Conservation (phyloP, 768 basidiomycete species). For the Pleurotus sapidus region DNA sequence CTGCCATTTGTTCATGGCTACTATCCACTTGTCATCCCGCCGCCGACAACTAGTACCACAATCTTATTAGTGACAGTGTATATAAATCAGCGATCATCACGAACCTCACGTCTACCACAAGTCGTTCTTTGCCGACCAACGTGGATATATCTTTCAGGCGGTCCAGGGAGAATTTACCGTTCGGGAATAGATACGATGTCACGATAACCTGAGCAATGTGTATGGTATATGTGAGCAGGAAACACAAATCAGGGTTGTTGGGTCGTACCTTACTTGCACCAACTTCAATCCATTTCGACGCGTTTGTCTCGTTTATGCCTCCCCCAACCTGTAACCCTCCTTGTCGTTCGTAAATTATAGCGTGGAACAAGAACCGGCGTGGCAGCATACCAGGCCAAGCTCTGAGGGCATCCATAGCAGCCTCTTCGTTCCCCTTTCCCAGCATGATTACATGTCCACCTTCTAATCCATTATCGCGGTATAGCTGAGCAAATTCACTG, state of each 20-base stretch:
- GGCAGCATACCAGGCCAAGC: constrained; percentile 73
- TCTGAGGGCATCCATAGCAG: constrained; percentile 79
- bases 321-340: constrained; percentile 90
- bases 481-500: constrained; percentile 76
- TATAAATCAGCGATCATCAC: constrained; percentile 10
- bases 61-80: not conserved
- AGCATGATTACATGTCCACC: constrained; percentile 98
- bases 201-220: constrained; percentile 74
- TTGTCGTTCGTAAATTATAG: constrained; percentile 22
- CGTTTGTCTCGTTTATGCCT: constrained; percentile 82
- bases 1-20: constrained; percentile 99
- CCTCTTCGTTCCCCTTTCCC: constrained; percentile 83
- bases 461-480: constrained; percentile 60
- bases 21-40: constrained; percentile 75
- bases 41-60: constrained; percentile 70
- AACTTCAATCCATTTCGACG: constrained; percentile 76
- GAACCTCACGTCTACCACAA: constrained; percentile 95
- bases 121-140: constrained; percentile 73
- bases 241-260: not conserved
- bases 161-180: constrained; percentile 72
- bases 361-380: not conserved
- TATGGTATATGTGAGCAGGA: not conserved
- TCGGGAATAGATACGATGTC: constrained; percentile 94
- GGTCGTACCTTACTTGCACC: constrained; percentile 80
- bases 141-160: constrained; percentile 61